Evolutionary conservation across 768 basidiomycete genomes (phyloP), one percentile per base, ranked within the genome.

Genomic region (Psilocybe sp.): DNA sequence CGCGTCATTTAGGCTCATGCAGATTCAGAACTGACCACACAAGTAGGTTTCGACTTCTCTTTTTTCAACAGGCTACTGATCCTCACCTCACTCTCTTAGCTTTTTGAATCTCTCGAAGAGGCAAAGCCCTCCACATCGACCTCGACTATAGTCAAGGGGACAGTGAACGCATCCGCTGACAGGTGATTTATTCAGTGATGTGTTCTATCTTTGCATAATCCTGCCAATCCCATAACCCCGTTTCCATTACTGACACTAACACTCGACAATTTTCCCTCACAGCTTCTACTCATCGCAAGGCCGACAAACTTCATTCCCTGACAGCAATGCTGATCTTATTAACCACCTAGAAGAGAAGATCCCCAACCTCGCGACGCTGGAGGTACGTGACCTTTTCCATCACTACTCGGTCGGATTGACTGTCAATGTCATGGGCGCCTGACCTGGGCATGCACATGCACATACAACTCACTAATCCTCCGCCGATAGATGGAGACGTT

Each of bases 241-340:
- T 34, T 38, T 46, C 28, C 33, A 31, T 14, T 20, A 18, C 20
- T 40, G 33, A 37, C 45, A n/a, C 37, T 44, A 54, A 43, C 34
- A 37, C 34, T 49, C 34, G 49, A 38, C 18, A 45, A 28, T 41
- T 50, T 39, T 32, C 34, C 46, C 55, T 51, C 54, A 15, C 54
- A 91, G 89, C 62, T 91, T 91, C 69, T 92, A 92, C 70, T 89
- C 89, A 43, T 90, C 89, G 11, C 90, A 92, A 69, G 90, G 90
- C 40, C 78, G 90, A 55, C 82, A 83, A 58, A 91, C 89, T 2
- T 86, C 87, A 4, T 92, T 92, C 61, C 81, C 80, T 33, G 89
- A 92, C 66, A 72, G 80, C 61, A 92, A 92, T 63, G 70, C 71
- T 31, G 67, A 73, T 58, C 76, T 92, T 47, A 80, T 91, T 45